Conservation (phyloP, 2,329 filamentous ascomycete genomes). For the Graphiopsis chlorocephala region DNA sequence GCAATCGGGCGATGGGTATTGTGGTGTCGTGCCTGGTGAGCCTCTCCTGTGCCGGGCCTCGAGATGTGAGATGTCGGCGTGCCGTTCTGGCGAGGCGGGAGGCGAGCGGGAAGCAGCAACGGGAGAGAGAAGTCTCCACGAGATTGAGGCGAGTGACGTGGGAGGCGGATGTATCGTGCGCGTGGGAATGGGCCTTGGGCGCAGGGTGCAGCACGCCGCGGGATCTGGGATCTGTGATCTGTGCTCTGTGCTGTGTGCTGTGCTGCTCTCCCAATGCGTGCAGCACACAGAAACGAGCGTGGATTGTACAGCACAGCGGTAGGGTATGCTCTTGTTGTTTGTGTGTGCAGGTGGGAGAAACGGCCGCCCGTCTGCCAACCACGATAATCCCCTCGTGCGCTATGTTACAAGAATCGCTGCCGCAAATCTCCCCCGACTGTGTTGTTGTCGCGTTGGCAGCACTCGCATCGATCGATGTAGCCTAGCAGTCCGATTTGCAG, state of each 20-base stretch:
- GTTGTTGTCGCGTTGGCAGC: background rate
- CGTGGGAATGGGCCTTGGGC: background rate
- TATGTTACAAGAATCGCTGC: background rate
- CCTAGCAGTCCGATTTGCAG: background rate
- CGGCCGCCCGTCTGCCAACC: background rate
- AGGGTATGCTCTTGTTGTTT: background rate
- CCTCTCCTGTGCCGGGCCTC: background rate
- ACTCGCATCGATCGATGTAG: background rate
- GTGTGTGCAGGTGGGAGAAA: background rate
- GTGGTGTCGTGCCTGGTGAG: background rate
- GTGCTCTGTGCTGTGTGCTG: no score
- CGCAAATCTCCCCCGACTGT: background rate
- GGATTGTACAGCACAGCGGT: no score
- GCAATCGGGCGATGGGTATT: background rate
- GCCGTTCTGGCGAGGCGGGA: conserved; percentile 3
- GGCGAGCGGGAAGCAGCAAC: background rate
- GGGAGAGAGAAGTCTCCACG: conserved; percentile 5
- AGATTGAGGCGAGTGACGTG: background rate
- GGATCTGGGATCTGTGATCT: no score
- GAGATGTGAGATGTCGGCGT: background rate
- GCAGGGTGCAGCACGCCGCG: background rate
- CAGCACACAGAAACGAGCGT: no score
- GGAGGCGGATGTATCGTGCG: background rate
- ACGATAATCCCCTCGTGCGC: background rate
- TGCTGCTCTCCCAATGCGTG: no score